phyloP scores from a whole-genome alignment of 345 rosid species.

The Cochlearia excelsa region DNA sequence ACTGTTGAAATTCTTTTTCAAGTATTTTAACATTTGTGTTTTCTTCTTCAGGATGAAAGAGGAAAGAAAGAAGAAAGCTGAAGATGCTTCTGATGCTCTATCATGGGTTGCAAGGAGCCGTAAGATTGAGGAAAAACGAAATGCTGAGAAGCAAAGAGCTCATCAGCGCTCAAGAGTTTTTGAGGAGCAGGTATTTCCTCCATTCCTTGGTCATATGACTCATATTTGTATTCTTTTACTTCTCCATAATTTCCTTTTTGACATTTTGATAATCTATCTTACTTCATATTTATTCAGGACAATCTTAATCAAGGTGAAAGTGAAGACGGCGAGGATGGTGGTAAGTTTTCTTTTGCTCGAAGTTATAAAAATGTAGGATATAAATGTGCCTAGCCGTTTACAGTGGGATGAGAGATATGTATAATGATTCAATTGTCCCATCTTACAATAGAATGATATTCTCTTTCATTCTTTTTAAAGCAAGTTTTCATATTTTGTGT shows the following conservation, averaged over 20 bases:
- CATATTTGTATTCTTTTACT: too few species aligned
- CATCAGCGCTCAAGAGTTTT: constrained; percentile 68
- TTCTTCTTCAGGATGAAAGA: constrained; percentile 64
- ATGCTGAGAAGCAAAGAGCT: constrained; percentile 74
- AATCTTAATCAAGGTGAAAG: constrained; percentile 59
- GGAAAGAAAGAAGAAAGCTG: constrained; percentile 70
- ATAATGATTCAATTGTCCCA: not conserved
- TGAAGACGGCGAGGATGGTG: constrained; percentile 63
- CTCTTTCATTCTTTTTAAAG: constrained; percentile 11
- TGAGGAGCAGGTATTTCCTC: constrained; percentile 75
- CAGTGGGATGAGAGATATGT: not conserved
- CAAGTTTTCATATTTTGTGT: constrained; percentile 16
- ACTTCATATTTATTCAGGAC: constrained; percentile 50
- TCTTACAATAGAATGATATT: constrained; percentile 4
- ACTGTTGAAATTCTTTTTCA: not conserved
- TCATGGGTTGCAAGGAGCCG: constrained; percentile 78
- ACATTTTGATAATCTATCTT: constrained; percentile 19
- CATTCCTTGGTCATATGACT: constrained; percentile 14
- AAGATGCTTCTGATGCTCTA: constrained; percentile 59
- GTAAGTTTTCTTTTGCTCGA: constrained; percentile 27
- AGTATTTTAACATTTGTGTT: not conserved
- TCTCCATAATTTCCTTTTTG: constrained; percentile 16
- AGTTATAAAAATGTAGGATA: not conserved
- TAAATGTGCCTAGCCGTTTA: not conserved
- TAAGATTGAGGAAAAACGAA: constrained; percentile 68